phyloP scores from a whole-genome alignment of 2,329 filamentous ascomycete genomes.

The Diaporthe citrichinensis region DNA sequence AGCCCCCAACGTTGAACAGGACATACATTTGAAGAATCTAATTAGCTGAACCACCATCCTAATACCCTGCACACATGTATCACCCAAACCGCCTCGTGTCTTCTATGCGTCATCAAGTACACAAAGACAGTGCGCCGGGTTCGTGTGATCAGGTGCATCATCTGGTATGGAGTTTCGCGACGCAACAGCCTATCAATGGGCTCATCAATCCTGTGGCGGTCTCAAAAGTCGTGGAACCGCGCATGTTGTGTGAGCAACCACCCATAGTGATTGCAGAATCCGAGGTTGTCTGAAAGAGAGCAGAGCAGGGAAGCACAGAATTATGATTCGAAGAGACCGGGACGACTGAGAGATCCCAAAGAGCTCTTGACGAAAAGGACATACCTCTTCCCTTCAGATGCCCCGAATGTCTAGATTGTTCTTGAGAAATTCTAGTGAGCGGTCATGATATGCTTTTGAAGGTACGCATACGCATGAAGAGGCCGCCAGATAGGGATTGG shows the following conservation, averaged over 20 bases:
- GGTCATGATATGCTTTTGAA: background rate
- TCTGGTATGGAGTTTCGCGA: too few relatives aligned
- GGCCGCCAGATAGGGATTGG: background rate
- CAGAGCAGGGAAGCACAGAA: background rate
- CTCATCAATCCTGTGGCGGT: too few relatives aligned
- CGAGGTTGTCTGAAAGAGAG: background rate
- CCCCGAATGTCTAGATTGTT: background rate
- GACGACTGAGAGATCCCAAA: background rate
- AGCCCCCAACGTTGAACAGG: too few relatives aligned
- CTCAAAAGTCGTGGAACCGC: too few relatives aligned
- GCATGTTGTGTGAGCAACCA: background rate
- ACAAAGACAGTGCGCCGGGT: too few relatives aligned
- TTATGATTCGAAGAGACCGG: background rate
- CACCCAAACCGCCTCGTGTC: too few relatives aligned
- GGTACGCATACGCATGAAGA: background rate
- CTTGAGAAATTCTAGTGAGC: accelerated
- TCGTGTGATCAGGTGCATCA: too few relatives aligned
- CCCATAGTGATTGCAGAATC: background rate
- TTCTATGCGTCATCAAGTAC: too few relatives aligned
- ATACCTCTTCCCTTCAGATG: accelerated
- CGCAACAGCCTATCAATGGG: too few relatives aligned
- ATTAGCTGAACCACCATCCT: too few relatives aligned
- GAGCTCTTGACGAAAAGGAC: background rate
- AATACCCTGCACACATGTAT: too few relatives aligned
- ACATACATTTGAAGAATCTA: too few relatives aligned